Base-by-base conservation (phyloP, 805 yeast species). In the Lipomyces sp. region DNA sequence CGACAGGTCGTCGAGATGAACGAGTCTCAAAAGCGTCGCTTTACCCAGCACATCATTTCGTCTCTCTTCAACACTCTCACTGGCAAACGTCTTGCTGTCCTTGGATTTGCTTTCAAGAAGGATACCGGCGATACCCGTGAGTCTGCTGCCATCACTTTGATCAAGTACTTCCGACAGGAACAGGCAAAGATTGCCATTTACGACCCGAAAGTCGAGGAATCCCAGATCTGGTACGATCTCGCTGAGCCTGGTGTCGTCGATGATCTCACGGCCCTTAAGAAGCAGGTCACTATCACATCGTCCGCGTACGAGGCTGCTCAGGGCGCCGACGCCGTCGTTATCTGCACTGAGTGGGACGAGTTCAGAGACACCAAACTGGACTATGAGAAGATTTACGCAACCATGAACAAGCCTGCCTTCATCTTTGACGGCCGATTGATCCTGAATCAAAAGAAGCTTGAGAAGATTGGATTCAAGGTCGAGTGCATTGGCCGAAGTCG, bases 81-180 rank as follows among this genome's bases (percentile, higher is more conserved):
- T 34, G 71, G 73, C 63, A 74, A 74, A 72, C 69, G 72, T 54
- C 60, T 74, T 10, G 75, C 76, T 6, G 70, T 74, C 53, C 70
- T 74, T 15, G 76, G 76, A 6, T 74, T 74, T 56, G 76, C 76
- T 5, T 74, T 74, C 74, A 74, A 74, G 74, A 74, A 74, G 69
- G 75, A 74, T 65, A 74, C 76, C 32, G 75, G 76, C 10, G 76
- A 74, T 53, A 74, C 76, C 32, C 71, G 76, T 54, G 76, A 74
- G 64, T 73, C 76, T 11, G 71, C 76, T 15, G 76, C 76, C 51
- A 73, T 74, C 62, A 71, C 76, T 18, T 56, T 74, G 59, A 67
- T 72, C 63, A 67, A 70, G 66, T 64, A 71, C 65, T 73, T 74
- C 67, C 64, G 71, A 24, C 70, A 73, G 65, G 76, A 73, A 61